Evolutionary conservation across 345 rosid species (phyloP).

Genomic region (Erodium maritimum): DNA sequence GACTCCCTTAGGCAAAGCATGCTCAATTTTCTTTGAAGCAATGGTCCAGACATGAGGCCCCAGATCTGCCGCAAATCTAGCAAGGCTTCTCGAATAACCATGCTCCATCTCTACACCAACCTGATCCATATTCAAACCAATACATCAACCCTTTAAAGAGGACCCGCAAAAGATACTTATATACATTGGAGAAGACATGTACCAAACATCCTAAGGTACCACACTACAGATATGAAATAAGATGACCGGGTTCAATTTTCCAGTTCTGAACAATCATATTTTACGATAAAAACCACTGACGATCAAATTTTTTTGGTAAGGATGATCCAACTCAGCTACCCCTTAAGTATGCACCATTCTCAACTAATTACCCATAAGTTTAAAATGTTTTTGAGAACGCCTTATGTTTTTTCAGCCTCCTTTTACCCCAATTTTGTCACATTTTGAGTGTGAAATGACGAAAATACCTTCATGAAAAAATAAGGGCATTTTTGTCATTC

Average conservation of each 20-base stretch:
- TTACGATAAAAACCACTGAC: background rate
- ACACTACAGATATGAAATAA: background rate
- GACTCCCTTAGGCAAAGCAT: constrained; percentile 45
- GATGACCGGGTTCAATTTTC: background rate
- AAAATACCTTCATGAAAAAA: no score
- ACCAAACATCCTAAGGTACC: background rate
- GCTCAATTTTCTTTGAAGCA: constrained; percentile 59
- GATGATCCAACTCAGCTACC: no score
- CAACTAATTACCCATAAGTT: no score
- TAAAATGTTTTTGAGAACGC: no score
- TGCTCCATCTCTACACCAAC: constrained; percentile 67
- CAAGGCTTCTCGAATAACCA: constrained; percentile 79
- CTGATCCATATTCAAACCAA: constrained; percentile 26
- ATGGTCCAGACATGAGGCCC: constrained; percentile 73
- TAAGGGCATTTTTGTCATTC: no score
- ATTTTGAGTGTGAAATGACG: no score
- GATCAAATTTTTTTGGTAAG: no score
- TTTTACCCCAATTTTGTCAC: no score
- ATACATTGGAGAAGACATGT: background rate
- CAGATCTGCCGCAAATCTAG: constrained; percentile 72
- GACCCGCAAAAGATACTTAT: background rate
- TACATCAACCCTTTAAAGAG: background rate
- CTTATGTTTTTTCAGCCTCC: no score
- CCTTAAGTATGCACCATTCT: no score
- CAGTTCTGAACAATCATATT: background rate